Conservation (phyloP, 2,329 filamentous ascomycete genomes). For the Nigrospora oryzae region DNA sequence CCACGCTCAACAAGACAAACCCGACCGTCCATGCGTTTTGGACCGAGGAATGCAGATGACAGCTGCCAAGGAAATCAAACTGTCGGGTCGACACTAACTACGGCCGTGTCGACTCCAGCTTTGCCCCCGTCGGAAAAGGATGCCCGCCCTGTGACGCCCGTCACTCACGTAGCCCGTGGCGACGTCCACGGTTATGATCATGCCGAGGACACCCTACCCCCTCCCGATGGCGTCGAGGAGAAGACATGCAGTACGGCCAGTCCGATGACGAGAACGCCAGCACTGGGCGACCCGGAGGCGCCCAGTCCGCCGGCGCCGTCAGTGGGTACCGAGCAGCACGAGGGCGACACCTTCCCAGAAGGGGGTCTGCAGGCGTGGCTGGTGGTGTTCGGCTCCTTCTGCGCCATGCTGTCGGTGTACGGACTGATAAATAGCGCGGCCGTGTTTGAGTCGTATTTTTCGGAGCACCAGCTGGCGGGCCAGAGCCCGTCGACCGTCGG, state of each 20-base stretch:
- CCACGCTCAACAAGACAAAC: no score
- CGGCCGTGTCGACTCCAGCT: neutral
- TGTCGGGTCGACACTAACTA: slow-evolving; percentile 4
- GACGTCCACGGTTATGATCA: neutral
- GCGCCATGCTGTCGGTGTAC: neutral
- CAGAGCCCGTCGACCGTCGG: slow-evolving; percentile 35
- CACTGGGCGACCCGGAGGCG: neutral
- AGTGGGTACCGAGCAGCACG: neutral
- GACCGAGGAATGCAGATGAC: slow-evolving; percentile 5
- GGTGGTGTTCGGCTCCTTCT: slow-evolving; percentile 2
- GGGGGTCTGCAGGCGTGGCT: slow-evolving; percentile 3
- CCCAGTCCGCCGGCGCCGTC: neutral
- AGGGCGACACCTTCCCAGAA: slow-evolving; percentile 2
- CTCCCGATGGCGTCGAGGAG: neutral
- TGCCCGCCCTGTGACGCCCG: neutral
- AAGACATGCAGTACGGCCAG: neutral
- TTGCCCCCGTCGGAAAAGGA: neutral
- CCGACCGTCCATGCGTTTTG: no score
- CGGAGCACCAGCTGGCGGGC: slow-evolving; percentile 29
- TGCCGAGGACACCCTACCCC: neutral
- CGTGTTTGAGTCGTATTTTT: slow-evolving; percentile 37
- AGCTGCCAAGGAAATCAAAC: slow-evolving; percentile 8
- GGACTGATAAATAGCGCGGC: slow-evolving; percentile 39
- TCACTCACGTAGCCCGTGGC: neutral
- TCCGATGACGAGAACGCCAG: neutral